These are phyloP conservation scores for Chamaecrista fasciculata DNA, from an alignment of 306 rosid genomes.

Conservation along the genomic window DNA sequence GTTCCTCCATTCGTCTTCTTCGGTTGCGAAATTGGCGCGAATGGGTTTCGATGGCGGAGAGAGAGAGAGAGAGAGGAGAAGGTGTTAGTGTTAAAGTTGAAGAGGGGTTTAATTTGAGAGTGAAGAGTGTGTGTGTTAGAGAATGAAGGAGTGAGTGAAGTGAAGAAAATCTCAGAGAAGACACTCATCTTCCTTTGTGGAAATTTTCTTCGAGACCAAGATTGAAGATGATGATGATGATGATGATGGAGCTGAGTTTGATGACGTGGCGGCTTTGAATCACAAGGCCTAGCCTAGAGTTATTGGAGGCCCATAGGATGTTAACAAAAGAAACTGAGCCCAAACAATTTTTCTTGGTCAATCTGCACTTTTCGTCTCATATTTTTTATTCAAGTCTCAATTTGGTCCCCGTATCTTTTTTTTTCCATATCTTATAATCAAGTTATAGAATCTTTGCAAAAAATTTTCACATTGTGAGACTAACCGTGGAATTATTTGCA, in stretches of 20 bases:
- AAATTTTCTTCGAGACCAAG: neutral
- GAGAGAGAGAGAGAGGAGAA: constrained; percentile 19
- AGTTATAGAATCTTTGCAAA: no score
- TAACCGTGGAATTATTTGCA: no score
- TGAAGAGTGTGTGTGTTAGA: neutral
- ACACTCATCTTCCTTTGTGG: constrained; percentile 26
- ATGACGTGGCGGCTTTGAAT: neutral
- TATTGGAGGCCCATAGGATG: neutral
- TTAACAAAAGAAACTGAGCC: neutral
- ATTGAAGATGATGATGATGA: neutral
- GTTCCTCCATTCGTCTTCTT: neutral
- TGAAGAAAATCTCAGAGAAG: neutral
- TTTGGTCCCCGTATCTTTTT: no score
- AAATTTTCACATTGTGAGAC: no score
- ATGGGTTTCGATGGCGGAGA: constrained; percentile 28
- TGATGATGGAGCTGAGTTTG: neutral
- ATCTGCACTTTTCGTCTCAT: no score
- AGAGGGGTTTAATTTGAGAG: constrained; percentile 23
- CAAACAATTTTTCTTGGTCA: no score
- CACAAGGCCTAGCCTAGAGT: no score
- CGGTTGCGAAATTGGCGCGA: constrained; percentile 21
- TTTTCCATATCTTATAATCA: no score
- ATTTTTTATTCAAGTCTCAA: no score
- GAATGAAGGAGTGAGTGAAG: neutral
- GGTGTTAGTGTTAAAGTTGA: constrained; percentile 23